phyloP scores from a whole-genome alignment of 2,329 filamentous ascomycete genomes.

The Nothomitra cinnamomea region DNA sequence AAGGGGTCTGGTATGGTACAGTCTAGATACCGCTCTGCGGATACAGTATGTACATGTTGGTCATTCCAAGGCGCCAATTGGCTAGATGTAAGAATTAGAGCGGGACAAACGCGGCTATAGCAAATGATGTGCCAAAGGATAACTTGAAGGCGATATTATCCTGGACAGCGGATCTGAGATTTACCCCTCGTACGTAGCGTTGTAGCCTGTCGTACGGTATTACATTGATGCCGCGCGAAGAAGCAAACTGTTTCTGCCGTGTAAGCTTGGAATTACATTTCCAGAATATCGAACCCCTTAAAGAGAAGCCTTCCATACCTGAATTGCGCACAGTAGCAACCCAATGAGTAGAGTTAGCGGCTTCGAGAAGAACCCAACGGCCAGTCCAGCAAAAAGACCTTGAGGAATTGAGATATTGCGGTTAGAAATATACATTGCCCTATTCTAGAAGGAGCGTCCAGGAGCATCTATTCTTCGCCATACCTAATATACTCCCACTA shows the following conservation, averaged over 20 bases:
- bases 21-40: not conserved
- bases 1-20: not conserved
- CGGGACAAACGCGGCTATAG: constrained; percentile 45
- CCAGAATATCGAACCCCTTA: not conserved
- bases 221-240: constrained; percentile 33
- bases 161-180: constrained; percentile 25
- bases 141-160: constrained; percentile 24
- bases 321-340: constrained; percentile 42
- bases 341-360: constrained; percentile 52
- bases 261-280: constrained; percentile 8
- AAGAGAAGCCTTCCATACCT: constrained; percentile 29
- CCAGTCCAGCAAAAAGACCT: constrained; percentile 47
- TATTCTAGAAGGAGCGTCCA: not conserved
- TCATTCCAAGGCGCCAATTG: constrained; percentile 5
- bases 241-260: constrained; percentile 24
- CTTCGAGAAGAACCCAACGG: constrained; percentile 53
- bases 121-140: constrained; percentile 57
- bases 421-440: not conserved
- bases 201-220: constrained; percentile 32
- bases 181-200: constrained; percentile 31
- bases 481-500: constrained; percentile 7
- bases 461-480: not conserved
- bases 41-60: not conserved
- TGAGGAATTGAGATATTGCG: not conserved
- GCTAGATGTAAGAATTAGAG: constrained; percentile 23